Percentiles rank a stretch among this genome's conserved stretches.
Conservation (phyloP, 441 rosid species). For the Eutrema salsugineum region DNA sequence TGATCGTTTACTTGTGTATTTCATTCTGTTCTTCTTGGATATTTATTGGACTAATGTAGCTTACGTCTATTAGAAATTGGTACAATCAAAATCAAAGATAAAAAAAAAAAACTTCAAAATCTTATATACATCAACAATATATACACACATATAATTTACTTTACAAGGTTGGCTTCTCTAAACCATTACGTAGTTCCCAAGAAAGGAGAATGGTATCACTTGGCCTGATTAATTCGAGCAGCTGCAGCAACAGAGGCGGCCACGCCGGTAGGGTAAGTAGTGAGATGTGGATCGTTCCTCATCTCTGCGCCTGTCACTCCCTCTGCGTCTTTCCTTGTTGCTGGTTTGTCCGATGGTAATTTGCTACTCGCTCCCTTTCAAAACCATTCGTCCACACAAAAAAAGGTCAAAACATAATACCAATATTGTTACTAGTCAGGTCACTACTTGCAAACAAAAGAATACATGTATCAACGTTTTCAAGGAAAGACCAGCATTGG, state of each 20-base stretch:
- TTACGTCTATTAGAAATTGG: neutral
- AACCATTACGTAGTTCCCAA: neutral
- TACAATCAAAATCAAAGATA: neutral
- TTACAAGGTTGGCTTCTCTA: neutral
- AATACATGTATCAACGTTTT: neutral
- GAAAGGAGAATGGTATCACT: conserved; percentile 14
- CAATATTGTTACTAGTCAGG: too few species aligned
- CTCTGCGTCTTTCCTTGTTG: conserved; percentile 27
- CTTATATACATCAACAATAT: conserved; percentile 6
- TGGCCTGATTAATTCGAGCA: conserved; percentile 61
- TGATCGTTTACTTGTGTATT: neutral
- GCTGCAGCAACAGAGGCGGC: conserved; percentile 71
- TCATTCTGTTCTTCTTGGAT: conserved; percentile 8
- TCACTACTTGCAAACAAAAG: neutral
- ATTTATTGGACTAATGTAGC: neutral
- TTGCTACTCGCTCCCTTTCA: conserved; percentile 30
- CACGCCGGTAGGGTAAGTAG: conserved; percentile 70
- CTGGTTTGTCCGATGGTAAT: conserved; percentile 27
- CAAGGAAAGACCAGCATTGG: neutral
- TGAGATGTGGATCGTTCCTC: conserved; percentile 37
- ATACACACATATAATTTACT: neutral
- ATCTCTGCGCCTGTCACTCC: conserved; percentile 36
- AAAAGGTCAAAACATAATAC: neutral
- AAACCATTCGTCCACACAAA: neutral
- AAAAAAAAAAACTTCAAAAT: neutral